These are phyloP conservation scores for cucumber (Cucumis sativus) DNA, from an alignment of 306 rosid genomes.

Conservation along the genomic window DNA sequence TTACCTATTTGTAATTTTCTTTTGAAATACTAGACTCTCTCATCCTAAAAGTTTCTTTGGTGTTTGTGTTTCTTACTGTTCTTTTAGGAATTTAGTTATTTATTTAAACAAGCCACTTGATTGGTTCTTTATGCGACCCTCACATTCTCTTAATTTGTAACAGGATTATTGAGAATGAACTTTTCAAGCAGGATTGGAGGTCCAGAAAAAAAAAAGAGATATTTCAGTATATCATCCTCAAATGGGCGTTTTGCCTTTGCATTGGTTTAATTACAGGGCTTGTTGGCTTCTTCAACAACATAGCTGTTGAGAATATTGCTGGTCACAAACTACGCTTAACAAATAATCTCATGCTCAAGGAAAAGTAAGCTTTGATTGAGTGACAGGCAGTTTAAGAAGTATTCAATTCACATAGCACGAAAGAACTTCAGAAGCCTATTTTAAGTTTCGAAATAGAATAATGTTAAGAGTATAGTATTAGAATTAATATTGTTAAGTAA, in stretches of 20 bases:
- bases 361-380: slow-evolving; percentile 28
- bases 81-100: background rate
- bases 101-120: background rate
- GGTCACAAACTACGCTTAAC: slow-evolving; percentile 59
- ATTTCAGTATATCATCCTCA: slow-evolving; percentile 40
- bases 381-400: background rate
- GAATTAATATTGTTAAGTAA: background rate
- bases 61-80: background rate
- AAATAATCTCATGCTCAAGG: slow-evolving; percentile 37
- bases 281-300: slow-evolving; percentile 55
- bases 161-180: slow-evolving; percentile 73
- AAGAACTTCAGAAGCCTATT: background rate
- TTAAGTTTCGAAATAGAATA: background rate
- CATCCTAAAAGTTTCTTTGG: background rate
- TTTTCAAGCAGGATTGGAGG: slow-evolving; percentile 75
- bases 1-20: background rate
- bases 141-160: slow-evolving; percentile 15
- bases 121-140: background rate
- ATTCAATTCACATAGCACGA: background rate
- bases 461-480: background rate
- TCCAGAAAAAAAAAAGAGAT: slow-evolving; percentile 38
- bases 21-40: background rate
- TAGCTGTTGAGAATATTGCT: slow-evolving; percentile 74
- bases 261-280: slow-evolving; percentile 64
- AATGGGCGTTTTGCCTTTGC: slow-evolving; percentile 63